phyloP scores from a whole-genome alignment of 208 protist species.

The Wallacemonas sp. region DNA sequence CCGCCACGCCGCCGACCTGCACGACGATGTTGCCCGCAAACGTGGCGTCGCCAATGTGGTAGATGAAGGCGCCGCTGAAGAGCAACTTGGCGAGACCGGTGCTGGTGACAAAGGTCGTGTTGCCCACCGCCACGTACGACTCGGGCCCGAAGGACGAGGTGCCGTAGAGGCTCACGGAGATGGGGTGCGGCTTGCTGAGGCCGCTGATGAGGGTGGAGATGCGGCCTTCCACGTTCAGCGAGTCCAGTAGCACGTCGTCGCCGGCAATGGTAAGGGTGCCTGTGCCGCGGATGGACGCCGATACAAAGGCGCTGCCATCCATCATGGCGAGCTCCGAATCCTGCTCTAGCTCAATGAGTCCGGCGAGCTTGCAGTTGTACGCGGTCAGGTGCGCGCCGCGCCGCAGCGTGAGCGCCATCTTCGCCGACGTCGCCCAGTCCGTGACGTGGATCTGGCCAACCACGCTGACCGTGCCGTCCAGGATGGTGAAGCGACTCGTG shows the following conservation, averaged over 20 bases:
- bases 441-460: slow-evolving; percentile 55
- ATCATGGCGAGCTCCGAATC: slow-evolving; percentile 42
- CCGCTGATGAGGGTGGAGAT: slow-evolving; percentile 26
- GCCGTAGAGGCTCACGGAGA: slow-evolving; percentile 53
- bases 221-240: slow-evolving; percentile 39
- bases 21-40: slow-evolving; percentile 63
- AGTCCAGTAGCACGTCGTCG: slow-evolving; percentile 59
- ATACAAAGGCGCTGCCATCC: slow-evolving; percentile 49
- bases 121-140: slow-evolving; percentile 37
- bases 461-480: slow-evolving; percentile 50
- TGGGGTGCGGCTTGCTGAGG: slow-evolving; percentile 2
- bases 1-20: slow-evolving; percentile 31
- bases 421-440: slow-evolving; percentile 37
- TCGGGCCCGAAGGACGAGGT: slow-evolving; percentile 46
- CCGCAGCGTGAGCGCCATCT: slow-evolving; percentile 41
- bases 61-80: slow-evolving; percentile 41
- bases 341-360: slow-evolving; percentile 42
- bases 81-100: slow-evolving; percentile 49
- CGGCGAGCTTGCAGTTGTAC: slow-evolving; percentile 43
- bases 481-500: slow-evolving; percentile 55
- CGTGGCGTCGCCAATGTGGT: slow-evolving; percentile 31
- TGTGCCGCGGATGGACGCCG: slow-evolving; percentile 38
- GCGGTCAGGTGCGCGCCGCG: slow-evolving; percentile 33
- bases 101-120: slow-evolving; percentile 50
- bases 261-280: slow-evolving; percentile 44